Base-by-base conservation (phyloP, 805 yeast species). In the Candida ulmi region DNA sequence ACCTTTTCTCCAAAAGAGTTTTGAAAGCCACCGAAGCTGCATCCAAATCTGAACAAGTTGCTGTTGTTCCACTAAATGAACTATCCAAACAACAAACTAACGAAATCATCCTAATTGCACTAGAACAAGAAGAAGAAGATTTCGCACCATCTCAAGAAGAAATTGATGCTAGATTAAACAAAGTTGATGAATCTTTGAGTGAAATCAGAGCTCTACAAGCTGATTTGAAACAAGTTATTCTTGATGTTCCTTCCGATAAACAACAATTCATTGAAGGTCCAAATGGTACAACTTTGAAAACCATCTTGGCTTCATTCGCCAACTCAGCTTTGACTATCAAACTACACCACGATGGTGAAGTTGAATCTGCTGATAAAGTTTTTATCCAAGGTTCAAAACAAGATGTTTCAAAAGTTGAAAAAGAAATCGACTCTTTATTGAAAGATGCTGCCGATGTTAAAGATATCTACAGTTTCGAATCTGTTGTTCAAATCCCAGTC, bases 121-220 rank as follows among this genome's bases (percentile, higher is more conserved):
- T 57, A 35, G 56, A 64, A 18, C 62, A 66, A 21, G 68, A 50
- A 11, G 65, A 68, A 43, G 83, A 78, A 36, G 95, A 85, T 52
- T 87, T 87, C 58, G 80, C 79, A 29, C 91, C 91, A 23, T 71
- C 83, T 28, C 62, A 68, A 23, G 74, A 72, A 28, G 90, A 83
- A 54, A 66, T 80, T 41, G 62, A 65, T 30, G 71, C 61, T n/a
- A 67, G 72, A 37, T 69, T 91, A 41, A 66, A 67, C 2, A 61
- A 63, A 15, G 86, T 81, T 34, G 72, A 76, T 47, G 60, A 60
- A 13, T 63, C 80, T 1, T 71, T 90, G 44, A 72, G 72, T 41
- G 57, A 65, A 6, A 67, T 88, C 45, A 78, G 88, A 60, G 70
- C 71, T 32, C 66, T 76, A 46, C 83, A 83, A 43, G 55, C 65